Base-by-base conservation (phyloP, 83 land plant genomes). In the Thuja plicata region DNA sequence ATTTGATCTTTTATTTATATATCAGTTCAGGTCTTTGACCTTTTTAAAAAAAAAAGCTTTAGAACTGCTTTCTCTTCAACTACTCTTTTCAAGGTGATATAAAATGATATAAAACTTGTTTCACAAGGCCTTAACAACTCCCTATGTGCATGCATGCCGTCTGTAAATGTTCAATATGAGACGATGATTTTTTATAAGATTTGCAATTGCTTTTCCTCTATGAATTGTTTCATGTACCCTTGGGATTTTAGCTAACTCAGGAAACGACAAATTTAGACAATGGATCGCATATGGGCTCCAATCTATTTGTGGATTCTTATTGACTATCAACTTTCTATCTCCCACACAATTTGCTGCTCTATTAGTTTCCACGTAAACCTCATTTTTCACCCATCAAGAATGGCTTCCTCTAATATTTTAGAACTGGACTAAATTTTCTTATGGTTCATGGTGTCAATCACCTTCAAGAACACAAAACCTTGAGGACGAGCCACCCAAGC, bases 341-440 rank as follows among this genome's bases (percentile, higher is more conserved):
- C 70, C 8, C 17, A 70, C 66, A 70, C 91, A 90, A 48, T 70
- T 77, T 17, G 8, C 13, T 19, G 89, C 89, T 88, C 83, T 71
- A 84, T 90, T 89, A 8, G 89, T 90, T n/a, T 84, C 85, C 17
- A 90, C 11, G 40, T 88, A 87, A 41, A 88, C 91, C 40, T 88
- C 89, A 54, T 90, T 88, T 30, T 77, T 12, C 7, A 70, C 32
- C 1, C 90, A 30, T 87, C 79, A 38, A 52, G 16, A 40, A 89
- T 89, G 76, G 74, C 85, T 54, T 87, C 57, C 30, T 85, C 55
- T 45, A 89, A 35, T 24, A 17, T 78, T 2, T 43, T 34, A 87
- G 43, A 77, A 78, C 80, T 87, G 52, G 19, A 60, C 30, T 57
- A 19, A 12, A 17, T 34, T n/a, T 86, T 89, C 85, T 79, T 83